A percentile compares a stretch with the other conserved stretches of the same genome.
Conservation (phyloP, 176 grass and related monocot species). For the Oryza coarctata region DNA sequence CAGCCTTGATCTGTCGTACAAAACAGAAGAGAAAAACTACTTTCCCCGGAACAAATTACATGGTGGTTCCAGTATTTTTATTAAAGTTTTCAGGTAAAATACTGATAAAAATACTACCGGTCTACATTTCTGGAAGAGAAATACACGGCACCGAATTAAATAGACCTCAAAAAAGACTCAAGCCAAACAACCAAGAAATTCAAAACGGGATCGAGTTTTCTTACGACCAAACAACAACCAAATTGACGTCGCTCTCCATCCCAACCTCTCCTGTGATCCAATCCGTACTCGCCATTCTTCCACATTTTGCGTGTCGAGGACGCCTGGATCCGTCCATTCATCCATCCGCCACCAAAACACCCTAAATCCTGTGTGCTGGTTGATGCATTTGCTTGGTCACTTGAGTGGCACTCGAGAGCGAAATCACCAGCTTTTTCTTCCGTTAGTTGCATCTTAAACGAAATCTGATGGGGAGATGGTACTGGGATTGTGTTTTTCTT, state of each 20-base stretch:
- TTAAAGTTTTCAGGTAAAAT: too few relatives aligned
- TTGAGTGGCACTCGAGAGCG: constrained; percentile 45
- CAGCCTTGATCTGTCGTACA: background rate
- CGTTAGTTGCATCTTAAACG: constrained; percentile 35
- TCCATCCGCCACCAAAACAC: background rate
- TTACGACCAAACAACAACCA: background rate
- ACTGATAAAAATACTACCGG: background rate
- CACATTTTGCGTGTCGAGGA: constrained; percentile 25
- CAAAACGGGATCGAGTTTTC: background rate
- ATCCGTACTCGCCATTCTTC: background rate
- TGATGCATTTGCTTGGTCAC: constrained; percentile 30
- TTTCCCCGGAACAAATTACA: background rate
- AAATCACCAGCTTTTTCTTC: background rate
- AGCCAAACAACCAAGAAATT: background rate
- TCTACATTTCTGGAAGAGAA: background rate
- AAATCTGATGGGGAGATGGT: constrained; percentile 28
- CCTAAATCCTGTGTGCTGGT: constrained; percentile 16
- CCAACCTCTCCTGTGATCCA: background rate
- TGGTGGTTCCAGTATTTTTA: background rate
- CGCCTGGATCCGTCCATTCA: background rate
- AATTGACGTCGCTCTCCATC: background rate
- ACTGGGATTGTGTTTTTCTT: background rate
- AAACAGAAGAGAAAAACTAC: background rate
- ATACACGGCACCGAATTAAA: background rate
- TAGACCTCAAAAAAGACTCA: background rate